Evolutionary conservation across 441 rosid genomes (phyloP).

Genomic region (Croton laevigatus): DNA sequence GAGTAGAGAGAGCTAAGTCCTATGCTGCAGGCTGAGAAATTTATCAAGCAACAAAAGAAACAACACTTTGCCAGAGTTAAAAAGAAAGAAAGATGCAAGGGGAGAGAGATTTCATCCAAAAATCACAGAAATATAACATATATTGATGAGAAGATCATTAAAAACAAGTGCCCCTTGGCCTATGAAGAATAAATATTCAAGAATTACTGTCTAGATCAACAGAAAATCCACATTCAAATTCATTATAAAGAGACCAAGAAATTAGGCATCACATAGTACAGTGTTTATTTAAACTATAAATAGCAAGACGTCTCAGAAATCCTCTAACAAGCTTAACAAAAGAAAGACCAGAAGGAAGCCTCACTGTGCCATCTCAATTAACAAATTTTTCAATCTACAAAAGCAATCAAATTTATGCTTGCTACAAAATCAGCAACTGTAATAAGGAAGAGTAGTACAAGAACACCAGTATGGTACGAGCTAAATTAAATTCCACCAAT

Average conservation of each 20-base stretch:
- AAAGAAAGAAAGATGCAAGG: neutral
- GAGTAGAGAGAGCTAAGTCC: conserved; percentile 13
- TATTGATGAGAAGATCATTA: neutral
- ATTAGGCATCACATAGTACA: conserved; percentile 6
- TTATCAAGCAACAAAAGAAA: conserved; percentile 19
- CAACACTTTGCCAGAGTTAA: neutral
- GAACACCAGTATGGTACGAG: conserved; percentile 1
- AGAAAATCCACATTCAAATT: conserved; percentile 11
- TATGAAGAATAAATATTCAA: neutral
- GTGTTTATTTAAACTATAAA: neutral
- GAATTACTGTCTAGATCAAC: neutral
- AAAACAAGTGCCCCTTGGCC: neutral
- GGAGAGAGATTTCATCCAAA: neutral
- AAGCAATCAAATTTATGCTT: neutral
- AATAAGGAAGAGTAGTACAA: neutral
- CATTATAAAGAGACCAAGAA: neutral
- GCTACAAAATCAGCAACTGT: neutral
- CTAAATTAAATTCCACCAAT: neutral
- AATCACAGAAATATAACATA: neutral
- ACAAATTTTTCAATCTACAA: conserved; percentile 6
- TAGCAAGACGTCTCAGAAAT: neutral
- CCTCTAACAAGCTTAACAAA: too few species aligned
- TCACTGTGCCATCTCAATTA: conserved; percentile 3
- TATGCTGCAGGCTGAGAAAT: conserved; percentile 19
- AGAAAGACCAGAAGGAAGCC: neutral